phyloP scores from a whole-genome alignment of 2,329 filamentous ascomycete genomes.

The Sclerotinia trifoliorum region DNA sequence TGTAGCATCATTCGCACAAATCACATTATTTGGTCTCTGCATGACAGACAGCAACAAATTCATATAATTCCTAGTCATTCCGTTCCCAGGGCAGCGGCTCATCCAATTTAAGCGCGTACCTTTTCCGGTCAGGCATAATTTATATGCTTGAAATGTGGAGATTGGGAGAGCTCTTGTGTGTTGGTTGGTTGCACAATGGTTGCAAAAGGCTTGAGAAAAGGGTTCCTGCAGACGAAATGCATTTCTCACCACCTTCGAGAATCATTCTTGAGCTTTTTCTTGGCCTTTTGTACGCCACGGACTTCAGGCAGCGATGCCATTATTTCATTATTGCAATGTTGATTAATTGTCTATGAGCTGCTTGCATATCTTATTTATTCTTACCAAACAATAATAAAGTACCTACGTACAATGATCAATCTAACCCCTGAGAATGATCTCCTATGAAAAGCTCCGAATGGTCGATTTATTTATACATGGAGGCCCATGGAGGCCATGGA shows the following conservation, averaged over 20 bases:
- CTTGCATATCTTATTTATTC: background rate
- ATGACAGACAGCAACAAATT: constrained; percentile 3
- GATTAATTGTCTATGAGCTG: background rate
- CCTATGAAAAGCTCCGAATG: constrained; percentile 10
- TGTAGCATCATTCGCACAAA: constrained; percentile 7
- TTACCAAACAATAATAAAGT: background rate
- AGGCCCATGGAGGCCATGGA: constrained; percentile 16
- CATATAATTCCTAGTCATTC: constrained; percentile 18
- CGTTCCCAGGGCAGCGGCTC: constrained; percentile 23
- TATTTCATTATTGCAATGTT: background rate
- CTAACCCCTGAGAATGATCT: constrained; percentile 14
- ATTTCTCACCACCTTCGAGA: constrained; percentile 18
- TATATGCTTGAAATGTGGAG: constrained; percentile 15
- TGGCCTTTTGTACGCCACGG: background rate
- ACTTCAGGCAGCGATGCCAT: background rate
- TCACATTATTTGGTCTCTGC: constrained; percentile 14
- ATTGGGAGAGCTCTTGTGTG: constrained; percentile 1
- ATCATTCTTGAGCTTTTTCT: constrained; percentile 1
- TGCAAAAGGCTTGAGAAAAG: background rate
- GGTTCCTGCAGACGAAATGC: constrained; percentile 17
- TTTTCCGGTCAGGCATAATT: background rate
- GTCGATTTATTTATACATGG: background rate
- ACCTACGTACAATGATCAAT: background rate
- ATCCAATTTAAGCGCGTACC: constrained; percentile 16
- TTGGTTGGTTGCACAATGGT: background rate